Percentiles rank a stretch among this genome's conserved stretches.
Evolutionary conservation across 495 filamentous ascomycete genomes (phyloP).

Genomic region (Trichoderma virens): DNA sequence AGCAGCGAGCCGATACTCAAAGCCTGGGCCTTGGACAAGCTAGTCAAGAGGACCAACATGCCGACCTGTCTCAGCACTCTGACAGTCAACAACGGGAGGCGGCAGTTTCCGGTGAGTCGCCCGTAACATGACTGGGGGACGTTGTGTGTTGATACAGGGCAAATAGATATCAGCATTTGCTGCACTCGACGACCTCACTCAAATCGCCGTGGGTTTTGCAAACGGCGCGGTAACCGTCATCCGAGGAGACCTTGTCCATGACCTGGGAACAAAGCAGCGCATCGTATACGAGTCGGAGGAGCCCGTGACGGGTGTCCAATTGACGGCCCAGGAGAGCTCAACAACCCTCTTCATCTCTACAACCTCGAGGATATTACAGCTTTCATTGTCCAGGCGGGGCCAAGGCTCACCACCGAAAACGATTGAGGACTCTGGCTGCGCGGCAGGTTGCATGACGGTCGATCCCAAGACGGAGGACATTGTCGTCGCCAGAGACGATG

Average conservation of each 20-base stretch:
- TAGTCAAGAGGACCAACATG: constrained; percentile 84
- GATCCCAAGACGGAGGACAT: constrained; percentile 74
- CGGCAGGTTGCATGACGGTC: constrained; percentile 84
- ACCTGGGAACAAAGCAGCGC: constrained; percentile 89
- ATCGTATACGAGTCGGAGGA: constrained; percentile 97
- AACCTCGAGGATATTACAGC: constrained; percentile 76
- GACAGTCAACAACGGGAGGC: constrained; percentile 80
- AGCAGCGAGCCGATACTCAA: constrained; percentile 82
- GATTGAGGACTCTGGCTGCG: constrained; percentile 83
- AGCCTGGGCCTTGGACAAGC: constrained; percentile 92
- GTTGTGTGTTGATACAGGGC: constrained; percentile 9
- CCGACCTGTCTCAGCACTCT: constrained; percentile 81
- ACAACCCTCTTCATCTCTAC: constrained; percentile 88
- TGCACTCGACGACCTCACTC: constrained; percentile 75
- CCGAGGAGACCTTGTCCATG: constrained; percentile 89
- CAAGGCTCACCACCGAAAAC: constrained; percentile 83
- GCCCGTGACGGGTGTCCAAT: constrained; percentile 83
- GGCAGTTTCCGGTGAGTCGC: constrained; percentile 73
- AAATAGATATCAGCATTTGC: constrained; percentile 84
- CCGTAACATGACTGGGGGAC: background rate
- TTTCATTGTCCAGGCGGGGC: constrained; percentile 77
- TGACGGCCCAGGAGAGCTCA: constrained; percentile 50
- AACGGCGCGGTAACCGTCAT: constrained; percentile 93
- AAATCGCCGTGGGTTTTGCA: constrained; percentile 89
- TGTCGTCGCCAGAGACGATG: constrained; percentile 86